Evolutionary conservation across 2,329 filamentous ascomycete species (phyloP).

Genomic region (Trichoderma citrinoviride): DNA sequence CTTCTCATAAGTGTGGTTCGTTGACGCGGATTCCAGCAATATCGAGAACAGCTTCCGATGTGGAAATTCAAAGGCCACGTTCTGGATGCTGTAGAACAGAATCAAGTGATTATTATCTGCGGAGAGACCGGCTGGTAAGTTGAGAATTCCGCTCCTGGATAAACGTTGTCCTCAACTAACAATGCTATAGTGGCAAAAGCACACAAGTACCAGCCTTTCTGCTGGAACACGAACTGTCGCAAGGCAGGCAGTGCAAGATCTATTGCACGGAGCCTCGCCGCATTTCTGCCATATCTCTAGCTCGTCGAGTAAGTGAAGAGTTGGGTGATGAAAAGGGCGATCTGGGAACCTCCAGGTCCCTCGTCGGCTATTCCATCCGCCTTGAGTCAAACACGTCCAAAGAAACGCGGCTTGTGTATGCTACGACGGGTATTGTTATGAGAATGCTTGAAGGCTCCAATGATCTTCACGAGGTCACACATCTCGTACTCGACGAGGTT

Average conservation of each 20-base stretch:
- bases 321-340: constrained; percentile 81
- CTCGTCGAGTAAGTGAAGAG: constrained; percentile 90
- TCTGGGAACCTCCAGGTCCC: constrained; percentile 74
- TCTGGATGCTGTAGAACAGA: constrained; percentile 68
- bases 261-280: constrained; percentile 94
- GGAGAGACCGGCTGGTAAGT: constrained; percentile 85
- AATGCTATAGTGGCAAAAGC: constrained; percentile 70
- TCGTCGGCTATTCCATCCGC: constrained; percentile 92
- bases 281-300: constrained; percentile 94
- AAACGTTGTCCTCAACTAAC: constrained; percentile 25
- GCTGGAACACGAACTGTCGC: constrained; percentile 79
- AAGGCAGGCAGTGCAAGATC: constrained; percentile 81
- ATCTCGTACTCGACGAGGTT: constrained; percentile 94
- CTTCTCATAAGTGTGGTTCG: background rate
- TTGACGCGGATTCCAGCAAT: constrained; percentile 39
- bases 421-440: constrained; percentile 91
- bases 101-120: constrained; percentile 89
- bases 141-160: background rate
- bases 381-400: constrained; percentile 82
- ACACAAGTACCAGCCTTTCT: constrained; percentile 96
- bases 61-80: constrained; percentile 80
- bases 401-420: constrained; percentile 83
- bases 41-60: constrained; percentile 81
- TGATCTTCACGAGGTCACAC: constrained; percentile 84
- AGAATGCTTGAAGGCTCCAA: constrained; percentile 91